phyloP scores from a whole-genome alignment of 805 yeast genomes.

The Candida awuae region DNA sequence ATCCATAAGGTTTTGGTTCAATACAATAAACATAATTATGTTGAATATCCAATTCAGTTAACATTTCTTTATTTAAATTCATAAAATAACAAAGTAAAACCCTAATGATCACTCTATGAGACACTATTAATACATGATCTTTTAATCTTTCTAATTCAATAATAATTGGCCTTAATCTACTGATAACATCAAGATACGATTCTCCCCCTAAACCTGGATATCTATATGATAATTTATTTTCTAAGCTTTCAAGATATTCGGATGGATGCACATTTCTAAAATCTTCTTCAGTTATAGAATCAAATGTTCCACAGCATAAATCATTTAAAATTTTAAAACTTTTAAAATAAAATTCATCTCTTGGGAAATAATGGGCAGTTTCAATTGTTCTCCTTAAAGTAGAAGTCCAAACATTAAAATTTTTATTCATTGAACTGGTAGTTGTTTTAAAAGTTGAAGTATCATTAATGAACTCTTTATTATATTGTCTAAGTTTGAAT shows the following conservation, averaged over 20 bases:
- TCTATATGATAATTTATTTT: conserved; percentile 27
- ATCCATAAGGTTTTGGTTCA: conserved; percentile 33
- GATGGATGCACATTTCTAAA: conserved; percentile 22
- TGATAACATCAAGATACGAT: conserved; percentile 31
- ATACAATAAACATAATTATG: conserved; percentile 30
- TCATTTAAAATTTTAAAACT: conserved; percentile 30
- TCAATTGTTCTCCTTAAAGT: conserved; percentile 26
- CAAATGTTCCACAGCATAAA: conserved; percentile 29
- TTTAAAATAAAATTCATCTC: conserved; percentile 25
- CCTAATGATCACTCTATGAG: conserved; percentile 30
- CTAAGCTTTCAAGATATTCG: conserved; percentile 25
- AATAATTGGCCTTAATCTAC: conserved; percentile 29
- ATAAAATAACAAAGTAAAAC: conserved; percentile 31
- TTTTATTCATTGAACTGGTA: conserved; percentile 1
- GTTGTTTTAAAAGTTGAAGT: conserved; percentile 17
- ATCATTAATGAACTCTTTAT: conserved; percentile 28
- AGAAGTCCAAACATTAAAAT: conserved; percentile 31
- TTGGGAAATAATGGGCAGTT: conserved; percentile 27
- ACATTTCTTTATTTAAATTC: conserved; percentile 30
- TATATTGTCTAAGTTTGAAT: conserved; percentile 28
- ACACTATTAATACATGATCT: conserved; percentile 29
- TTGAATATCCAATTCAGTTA: conserved; percentile 32
- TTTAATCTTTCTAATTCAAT: conserved; percentile 30
- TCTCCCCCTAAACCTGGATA: conserved; percentile 34
- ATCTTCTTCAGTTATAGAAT: conserved; percentile 26